These are phyloP conservation scores for Andrographis paniculata DNA, from an alignment of 305 asterid species.

Conservation along the genomic window DNA sequence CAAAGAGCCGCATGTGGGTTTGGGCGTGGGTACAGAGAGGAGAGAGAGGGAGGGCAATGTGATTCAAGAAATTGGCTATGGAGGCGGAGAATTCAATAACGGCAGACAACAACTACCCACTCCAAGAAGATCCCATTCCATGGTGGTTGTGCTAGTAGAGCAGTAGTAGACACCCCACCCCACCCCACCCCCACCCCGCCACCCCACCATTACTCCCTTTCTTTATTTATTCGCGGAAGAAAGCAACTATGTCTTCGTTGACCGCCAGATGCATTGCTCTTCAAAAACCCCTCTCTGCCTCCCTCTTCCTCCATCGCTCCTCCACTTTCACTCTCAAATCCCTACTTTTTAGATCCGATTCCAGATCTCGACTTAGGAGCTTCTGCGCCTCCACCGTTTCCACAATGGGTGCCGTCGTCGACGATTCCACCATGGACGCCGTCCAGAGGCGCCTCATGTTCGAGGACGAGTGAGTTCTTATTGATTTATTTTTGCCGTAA, in stretches of 20 bases:
- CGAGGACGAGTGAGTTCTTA: constrained; percentile 73
- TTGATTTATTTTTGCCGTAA: not conserved
- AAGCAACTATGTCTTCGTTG: constrained; percentile 19
- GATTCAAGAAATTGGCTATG: not conserved
- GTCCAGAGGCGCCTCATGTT: constrained; percentile 98
- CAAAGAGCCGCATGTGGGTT: too few species aligned
- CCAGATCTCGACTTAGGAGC: not conserved
- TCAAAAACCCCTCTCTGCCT: constrained; percentile 26
- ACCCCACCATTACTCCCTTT: too few species aligned
- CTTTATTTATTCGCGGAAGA: too few species aligned
- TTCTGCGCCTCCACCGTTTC: constrained; percentile 17
- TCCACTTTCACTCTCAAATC: constrained; percentile 23
- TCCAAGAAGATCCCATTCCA: not conserved
- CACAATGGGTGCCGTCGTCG: constrained; percentile 45
- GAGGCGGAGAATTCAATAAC: not conserved
- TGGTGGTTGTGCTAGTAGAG: too few species aligned
- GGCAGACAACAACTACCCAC: not conserved
- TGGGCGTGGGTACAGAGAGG: too few species aligned
- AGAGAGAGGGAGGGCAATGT: too few species aligned
- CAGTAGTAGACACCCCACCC: too few species aligned
- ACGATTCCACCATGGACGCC: constrained; percentile 83
- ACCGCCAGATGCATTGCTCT: constrained; percentile 16
- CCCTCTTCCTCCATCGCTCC: constrained; percentile 7
- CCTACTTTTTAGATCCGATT: constrained; percentile 12
- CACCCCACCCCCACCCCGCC: not conserved